phyloP scores from a whole-genome alignment of 805 yeast species.

The Maudiozyma turicensis region DNA sequence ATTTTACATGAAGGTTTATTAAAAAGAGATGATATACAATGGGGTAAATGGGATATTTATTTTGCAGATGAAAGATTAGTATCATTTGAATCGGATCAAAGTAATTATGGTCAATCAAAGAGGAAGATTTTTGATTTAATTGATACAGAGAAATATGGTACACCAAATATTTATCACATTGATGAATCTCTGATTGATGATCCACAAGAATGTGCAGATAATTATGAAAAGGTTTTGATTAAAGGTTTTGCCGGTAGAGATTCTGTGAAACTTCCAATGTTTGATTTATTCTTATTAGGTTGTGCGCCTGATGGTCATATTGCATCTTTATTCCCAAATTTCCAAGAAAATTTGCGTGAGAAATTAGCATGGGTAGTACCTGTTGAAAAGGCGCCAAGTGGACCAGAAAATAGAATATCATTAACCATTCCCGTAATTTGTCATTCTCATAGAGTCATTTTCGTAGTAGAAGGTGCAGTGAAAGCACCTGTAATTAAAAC shows the following conservation, averaged over 20 bases:
- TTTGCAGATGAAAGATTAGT: slow-evolving; percentile 95
- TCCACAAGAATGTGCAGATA: slow-evolving; percentile 90
- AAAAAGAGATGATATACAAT: slow-evolving; percentile 63
- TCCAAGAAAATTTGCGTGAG: slow-evolving; percentile 78
- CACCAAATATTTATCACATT: slow-evolving; percentile 75
- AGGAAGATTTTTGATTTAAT: slow-evolving; percentile 63
- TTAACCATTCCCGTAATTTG: slow-evolving; percentile 90
- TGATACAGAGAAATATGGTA: slow-evolving; percentile 27
- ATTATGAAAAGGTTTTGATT: slow-evolving; percentile 77
- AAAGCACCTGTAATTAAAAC: slow-evolving; percentile 87
- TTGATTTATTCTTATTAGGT: slow-evolving; percentile 82
- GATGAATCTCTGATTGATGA: slow-evolving; percentile 66
- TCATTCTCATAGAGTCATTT: slow-evolving; percentile 85
- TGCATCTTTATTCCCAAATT: slow-evolving; percentile 89
- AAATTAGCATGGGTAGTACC: slow-evolving; percentile 92
- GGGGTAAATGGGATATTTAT: slow-evolving; percentile 93
- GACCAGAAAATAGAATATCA: slow-evolving; percentile 79
- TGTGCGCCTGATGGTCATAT: slow-evolving; percentile 99
- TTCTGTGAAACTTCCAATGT: slow-evolving; percentile 89
- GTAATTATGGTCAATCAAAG: slow-evolving; percentile 86
- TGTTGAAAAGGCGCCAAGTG: slow-evolving; percentile 82
- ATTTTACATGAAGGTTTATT: slow-evolving; percentile 82
- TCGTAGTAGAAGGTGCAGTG: slow-evolving; percentile 93
- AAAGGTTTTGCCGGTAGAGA: slow-evolving; percentile 93
- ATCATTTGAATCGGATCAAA: slow-evolving; percentile 70